These are phyloP conservation scores for Aethionema arabicum DNA, from an alignment of 345 rosid genomes.

Conservation along the genomic window DNA sequence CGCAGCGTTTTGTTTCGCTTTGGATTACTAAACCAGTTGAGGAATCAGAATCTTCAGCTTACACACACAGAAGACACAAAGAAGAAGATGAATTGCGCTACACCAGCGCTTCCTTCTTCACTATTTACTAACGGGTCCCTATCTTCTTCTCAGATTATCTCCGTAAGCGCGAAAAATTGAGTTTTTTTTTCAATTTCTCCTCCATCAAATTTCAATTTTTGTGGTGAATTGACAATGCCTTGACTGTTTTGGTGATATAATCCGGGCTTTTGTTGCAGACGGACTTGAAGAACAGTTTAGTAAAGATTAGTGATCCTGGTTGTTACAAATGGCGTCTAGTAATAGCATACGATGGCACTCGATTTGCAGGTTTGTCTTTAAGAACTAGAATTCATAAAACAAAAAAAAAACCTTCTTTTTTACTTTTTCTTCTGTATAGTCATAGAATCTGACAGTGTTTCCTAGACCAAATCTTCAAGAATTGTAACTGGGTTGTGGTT, in stretches of 20 bases:
- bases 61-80: neutral
- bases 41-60: constrained; percentile 11
- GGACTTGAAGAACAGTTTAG: constrained; percentile 21
- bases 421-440: neutral
- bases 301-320: constrained; percentile 32
- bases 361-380: constrained; percentile 54
- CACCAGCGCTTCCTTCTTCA: constrained; percentile 40
- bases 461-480: neutral
- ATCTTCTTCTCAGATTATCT: constrained; percentile 28
- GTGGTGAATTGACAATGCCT: constrained; percentile 6
- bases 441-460: neutral
- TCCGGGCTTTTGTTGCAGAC: constrained; percentile 17
- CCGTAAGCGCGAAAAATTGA: constrained; percentile 18
- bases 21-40: neutral
- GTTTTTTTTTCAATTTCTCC: constrained; percentile 7
- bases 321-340: constrained; percentile 79
- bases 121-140: constrained; percentile 29
- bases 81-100: constrained; percentile 40
- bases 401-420: no score
- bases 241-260: constrained; percentile 12
- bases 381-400: neutral
- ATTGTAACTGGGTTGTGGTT: no score
- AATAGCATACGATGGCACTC: constrained; percentile 80
- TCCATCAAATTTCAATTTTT: neutral
- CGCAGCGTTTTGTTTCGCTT: constrained; percentile 20